Evolutionary conservation across 2,329 filamentous ascomycete genomes (phyloP).

Genomic region (Colletotrichum trifolii): DNA sequence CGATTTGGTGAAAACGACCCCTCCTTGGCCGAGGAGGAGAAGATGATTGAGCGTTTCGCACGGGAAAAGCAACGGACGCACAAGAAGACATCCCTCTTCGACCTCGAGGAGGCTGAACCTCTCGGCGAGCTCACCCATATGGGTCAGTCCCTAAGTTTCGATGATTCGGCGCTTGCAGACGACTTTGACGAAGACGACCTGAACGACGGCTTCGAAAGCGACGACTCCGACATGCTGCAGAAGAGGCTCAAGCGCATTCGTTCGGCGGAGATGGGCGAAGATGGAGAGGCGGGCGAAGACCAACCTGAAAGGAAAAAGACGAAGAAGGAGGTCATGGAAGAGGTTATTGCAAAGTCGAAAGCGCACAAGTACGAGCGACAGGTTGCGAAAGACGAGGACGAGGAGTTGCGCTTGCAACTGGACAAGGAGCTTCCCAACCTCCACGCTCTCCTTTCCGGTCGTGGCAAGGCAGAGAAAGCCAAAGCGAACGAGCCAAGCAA

Average conservation of each 20-base stretch:
- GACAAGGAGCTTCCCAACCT: slow-evolving; percentile 86
- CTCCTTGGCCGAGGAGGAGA: slow-evolving; percentile 91
- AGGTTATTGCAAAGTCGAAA: slow-evolving; percentile 97
- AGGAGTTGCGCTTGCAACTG: slow-evolving; percentile 84
- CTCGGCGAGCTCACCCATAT: slow-evolving; percentile 81
- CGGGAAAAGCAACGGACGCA: slow-evolving; percentile 84
- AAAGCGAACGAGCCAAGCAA: slow-evolving; percentile 39
- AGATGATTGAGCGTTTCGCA: slow-evolving; percentile 90
- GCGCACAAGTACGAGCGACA: slow-evolving; percentile 94
- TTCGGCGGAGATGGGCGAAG: slow-evolving; percentile 51
- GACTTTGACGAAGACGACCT: slow-evolving; percentile 86
- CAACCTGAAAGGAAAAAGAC: slow-evolving; percentile 88
- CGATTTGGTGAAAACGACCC: slow-evolving; percentile 97
- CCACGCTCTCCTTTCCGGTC: slow-evolving; percentile 74
- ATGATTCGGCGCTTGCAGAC: slow-evolving; percentile 60
- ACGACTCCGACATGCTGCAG: slow-evolving; percentile 64
- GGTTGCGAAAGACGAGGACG: slow-evolving; percentile 90
- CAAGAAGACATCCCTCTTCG: slow-evolving; percentile 85
- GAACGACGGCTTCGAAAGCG: slow-evolving; percentile 66
- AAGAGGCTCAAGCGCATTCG: slow-evolving; percentile 69
- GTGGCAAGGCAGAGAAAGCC: slow-evolving; percentile 49
- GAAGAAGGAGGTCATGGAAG: slow-evolving; percentile 97
- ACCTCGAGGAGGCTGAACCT: slow-evolving; percentile 84
- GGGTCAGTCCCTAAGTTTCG: slow-evolving; percentile 77
- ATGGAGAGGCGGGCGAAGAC: slow-evolving; percentile 61